These are phyloP conservation scores for Diutina catenulata DNA, from an alignment of 1,139 yeast genomes.

Conservation along the genomic window DNA sequence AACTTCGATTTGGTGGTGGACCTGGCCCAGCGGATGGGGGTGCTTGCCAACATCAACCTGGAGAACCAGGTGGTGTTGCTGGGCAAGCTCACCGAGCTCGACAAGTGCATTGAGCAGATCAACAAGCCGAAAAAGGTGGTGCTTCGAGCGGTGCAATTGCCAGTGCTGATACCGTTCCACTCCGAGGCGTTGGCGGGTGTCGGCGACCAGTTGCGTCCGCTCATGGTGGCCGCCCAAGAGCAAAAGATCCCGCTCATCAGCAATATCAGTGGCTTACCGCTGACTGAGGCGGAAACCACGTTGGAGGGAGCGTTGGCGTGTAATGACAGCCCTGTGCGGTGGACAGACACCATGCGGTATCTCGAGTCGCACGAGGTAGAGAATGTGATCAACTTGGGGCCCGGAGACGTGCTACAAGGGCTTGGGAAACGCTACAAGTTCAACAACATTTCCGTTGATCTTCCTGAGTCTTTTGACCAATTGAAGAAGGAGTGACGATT, in stretches of 20 bases:
- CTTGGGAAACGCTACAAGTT: neutral
- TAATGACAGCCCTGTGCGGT: neutral
- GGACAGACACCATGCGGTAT: neutral
- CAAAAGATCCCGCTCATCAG: neutral
- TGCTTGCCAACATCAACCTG: conserved; percentile 32
- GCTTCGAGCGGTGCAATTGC: conserved; percentile 20
- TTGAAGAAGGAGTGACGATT: too few species aligned
- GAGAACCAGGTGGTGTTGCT: conserved; percentile 8
- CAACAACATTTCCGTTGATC: neutral
- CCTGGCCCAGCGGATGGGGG: conserved; percentile 8
- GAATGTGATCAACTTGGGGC: neutral
- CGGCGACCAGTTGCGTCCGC: conserved; percentile 9
- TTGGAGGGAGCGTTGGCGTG: neutral
- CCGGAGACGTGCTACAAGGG: neutral
- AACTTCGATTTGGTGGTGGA: conserved; percentile 10
- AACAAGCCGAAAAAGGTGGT: conserved; percentile 11
- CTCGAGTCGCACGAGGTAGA: conserved; percentile 1
- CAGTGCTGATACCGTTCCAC: conserved; percentile 48
- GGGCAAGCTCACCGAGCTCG: conserved; percentile 7
- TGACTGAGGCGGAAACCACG: neutral
- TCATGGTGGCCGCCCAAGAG: neutral
- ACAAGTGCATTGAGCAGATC: conserved; percentile 7
- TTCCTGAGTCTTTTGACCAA: neutral
- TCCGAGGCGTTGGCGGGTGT: conserved; percentile 26
- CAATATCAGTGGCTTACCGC: neutral